phyloP scores from a whole-genome alignment of 1,284 basidiomycete species.

The Leccinum pallidistipes region DNA sequence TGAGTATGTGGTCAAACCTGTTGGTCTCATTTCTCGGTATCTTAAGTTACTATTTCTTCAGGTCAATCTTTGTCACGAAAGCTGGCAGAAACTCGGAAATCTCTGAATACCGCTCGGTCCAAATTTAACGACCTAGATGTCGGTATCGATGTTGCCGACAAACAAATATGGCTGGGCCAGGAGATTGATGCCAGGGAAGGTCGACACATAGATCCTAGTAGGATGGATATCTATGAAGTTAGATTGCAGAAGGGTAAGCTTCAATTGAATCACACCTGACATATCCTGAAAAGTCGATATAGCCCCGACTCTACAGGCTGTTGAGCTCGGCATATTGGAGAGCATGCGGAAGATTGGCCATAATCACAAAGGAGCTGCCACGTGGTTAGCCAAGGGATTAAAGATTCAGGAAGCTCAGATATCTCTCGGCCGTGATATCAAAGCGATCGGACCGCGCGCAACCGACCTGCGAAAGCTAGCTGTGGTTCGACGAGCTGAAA shows the following conservation, averaged over 20 bases:
- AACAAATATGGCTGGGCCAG: neutral
- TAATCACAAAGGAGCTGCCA: neutral
- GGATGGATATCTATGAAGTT: neutral
- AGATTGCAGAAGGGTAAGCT: neutral
- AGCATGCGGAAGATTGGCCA: neutral
- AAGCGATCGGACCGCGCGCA: neutral
- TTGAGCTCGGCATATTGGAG: neutral
- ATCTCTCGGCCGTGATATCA: neutral
- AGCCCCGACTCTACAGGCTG: neutral
- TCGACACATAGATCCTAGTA: neutral
- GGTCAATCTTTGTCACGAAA: neutral
- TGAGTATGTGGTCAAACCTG: neutral
- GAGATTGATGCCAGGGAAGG: neutral
- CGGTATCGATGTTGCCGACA: neutral
- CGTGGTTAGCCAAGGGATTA: neutral
- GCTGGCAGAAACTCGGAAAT: neutral
- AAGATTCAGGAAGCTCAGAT: neutral
- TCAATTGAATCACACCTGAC: neutral
- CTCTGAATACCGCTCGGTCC: neutral
- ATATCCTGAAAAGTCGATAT: neutral
- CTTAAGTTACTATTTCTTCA: neutral
- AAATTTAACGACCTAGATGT: neutral
- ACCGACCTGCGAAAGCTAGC: neutral
- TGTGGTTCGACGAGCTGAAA: neutral
- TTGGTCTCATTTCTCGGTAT: neutral